Evolutionary conservation across 495 filamentous ascomycete species (phyloP).

Genomic region (Astrothelium subdiscretum): DNA sequence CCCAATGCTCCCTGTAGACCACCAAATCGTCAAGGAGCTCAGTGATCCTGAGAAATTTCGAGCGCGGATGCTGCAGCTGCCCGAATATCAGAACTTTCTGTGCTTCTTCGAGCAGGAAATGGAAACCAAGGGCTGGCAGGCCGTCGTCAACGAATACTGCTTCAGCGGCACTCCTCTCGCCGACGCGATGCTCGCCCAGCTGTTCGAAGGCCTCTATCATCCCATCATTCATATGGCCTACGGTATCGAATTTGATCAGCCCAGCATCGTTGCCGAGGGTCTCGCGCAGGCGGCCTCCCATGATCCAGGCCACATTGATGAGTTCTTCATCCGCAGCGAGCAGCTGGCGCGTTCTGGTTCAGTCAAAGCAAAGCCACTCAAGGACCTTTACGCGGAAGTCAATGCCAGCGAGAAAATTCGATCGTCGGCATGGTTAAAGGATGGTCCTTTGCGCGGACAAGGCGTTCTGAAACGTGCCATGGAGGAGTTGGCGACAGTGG

Average conservation of each 20-base stretch:
- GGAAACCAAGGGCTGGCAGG: slow-evolving; percentile 16
- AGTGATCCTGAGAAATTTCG: slow-evolving; percentile 20
- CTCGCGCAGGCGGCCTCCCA: slow-evolving; percentile 30
- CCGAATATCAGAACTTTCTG: slow-evolving; percentile 29
- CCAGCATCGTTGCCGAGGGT: slow-evolving; percentile 27
- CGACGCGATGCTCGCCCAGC: slow-evolving; percentile 23
- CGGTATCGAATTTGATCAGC: slow-evolving; percentile 31
- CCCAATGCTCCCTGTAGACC: slow-evolving; percentile 18
- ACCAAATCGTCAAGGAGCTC: slow-evolving; percentile 16
- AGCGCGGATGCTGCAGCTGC: slow-evolving; percentile 11
- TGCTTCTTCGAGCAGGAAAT: slow-evolving; percentile 30
- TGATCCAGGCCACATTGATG: slow-evolving; percentile 14
- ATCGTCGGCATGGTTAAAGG: neutral
- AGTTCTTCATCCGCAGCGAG: slow-evolving; percentile 12
- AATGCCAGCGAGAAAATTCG: neutral
- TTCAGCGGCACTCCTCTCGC: slow-evolving; percentile 23
- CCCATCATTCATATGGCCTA: slow-evolving; percentile 33
- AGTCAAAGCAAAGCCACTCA: neutral
- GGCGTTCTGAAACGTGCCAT: neutral
- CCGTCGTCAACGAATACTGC: slow-evolving; percentile 25
- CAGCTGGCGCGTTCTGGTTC: slow-evolving; percentile 1
- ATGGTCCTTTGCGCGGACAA: neutral
- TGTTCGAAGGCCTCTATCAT: slow-evolving; percentile 27
- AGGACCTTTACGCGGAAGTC: neutral
- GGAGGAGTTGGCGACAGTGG: neutral